Base-by-base conservation (phyloP, 768 basidiomycete genomes). In the Mycena epipterygia region DNA sequence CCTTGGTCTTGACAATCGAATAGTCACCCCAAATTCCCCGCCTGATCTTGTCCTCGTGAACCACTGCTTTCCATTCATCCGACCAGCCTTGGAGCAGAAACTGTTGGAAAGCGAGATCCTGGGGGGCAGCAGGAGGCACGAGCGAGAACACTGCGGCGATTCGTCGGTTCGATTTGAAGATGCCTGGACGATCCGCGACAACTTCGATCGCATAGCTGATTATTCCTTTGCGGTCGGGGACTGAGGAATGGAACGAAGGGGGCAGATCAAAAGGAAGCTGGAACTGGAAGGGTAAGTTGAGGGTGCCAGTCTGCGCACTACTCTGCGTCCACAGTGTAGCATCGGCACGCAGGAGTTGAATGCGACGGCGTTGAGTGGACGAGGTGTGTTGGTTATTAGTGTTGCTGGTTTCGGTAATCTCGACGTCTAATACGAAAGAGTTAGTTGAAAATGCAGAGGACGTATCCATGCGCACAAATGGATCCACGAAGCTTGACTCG, bases 21-120 rank as follows among this genome's bases (percentile, higher is more conserved):
- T 68, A 68, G 8, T 68, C 67, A 2, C 67, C 67, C 59, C 49
- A 68, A n/a, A 68, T 60, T 21, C 67, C 67, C 12, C 59, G 49
- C n/a, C 67, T 33, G 17, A 68, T 62, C 16, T 33, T 30, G 19
- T 68, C 49, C 23, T 61, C 59, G 52, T 68, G 41, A 35, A 61
- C 59, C 3, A 68, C 51, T 23, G 58, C 49, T 14, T 62, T 60
- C 58, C 67, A 68, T 13, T 61, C 39, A 9, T 59, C 67, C 14
- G 37, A 37, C 67, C 67, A 68, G 16, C 67, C 67, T 46, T 62
- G 59, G 8, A 39, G 25, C 3, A 68, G 60, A 32, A 27, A 35
- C 17, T 55, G 30, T 32, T 55, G 37, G n/a, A 46, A 35, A 13
- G 0, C 23, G 16, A 68, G 30, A 46, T 68, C 58, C 29, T 52